These are phyloP conservation scores for Kitagawia praeruptora DNA, from an alignment of 129 eudicot species.

Conservation along the genomic window DNA sequence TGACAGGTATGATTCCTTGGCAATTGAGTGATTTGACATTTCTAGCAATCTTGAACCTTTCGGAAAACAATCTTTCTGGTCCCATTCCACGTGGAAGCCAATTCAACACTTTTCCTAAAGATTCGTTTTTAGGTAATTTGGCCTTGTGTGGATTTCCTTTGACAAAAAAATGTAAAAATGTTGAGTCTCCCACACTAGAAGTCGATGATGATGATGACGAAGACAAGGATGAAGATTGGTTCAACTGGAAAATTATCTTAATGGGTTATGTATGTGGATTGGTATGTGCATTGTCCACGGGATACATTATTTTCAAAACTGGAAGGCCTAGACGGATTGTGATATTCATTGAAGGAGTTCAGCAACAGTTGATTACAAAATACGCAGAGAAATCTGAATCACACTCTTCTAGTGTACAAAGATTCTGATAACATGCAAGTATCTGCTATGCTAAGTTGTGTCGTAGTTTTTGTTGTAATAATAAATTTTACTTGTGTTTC, in stretches of 20 bases:
- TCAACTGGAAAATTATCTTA: constrained; percentile 26
- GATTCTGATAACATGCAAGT: neutral
- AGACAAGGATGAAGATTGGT: constrained; percentile 20
- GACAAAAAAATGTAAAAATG: constrained; percentile 19
- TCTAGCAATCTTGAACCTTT: constrained; percentile 20
- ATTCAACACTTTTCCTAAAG: constrained; percentile 20
- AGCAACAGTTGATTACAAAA: neutral
- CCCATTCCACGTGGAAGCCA: constrained; percentile 30
- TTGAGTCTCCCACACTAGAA: neutral
- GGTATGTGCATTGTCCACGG: neutral
- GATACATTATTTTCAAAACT: neutral
- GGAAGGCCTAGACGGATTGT: neutral
- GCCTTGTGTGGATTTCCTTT: constrained; percentile 35
- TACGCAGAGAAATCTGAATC: neutral
- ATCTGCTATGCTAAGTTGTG: too few relatives aligned
- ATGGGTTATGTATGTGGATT: constrained; percentile 2
- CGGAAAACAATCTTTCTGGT: constrained; percentile 28
- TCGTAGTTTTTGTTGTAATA: neutral
- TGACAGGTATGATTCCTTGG: constrained; percentile 26
- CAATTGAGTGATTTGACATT: constrained; percentile 18
- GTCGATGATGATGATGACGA: constrained; percentile 1
- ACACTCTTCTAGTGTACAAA: neutral
- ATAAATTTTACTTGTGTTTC: neutral
- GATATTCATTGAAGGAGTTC: neutral
- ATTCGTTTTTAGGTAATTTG: constrained; percentile 19